These are phyloP conservation scores for Phaeophleospora eucalypticola DNA, from an alignment of 2,329 filamentous ascomycete species.

Conservation along the genomic window DNA sequence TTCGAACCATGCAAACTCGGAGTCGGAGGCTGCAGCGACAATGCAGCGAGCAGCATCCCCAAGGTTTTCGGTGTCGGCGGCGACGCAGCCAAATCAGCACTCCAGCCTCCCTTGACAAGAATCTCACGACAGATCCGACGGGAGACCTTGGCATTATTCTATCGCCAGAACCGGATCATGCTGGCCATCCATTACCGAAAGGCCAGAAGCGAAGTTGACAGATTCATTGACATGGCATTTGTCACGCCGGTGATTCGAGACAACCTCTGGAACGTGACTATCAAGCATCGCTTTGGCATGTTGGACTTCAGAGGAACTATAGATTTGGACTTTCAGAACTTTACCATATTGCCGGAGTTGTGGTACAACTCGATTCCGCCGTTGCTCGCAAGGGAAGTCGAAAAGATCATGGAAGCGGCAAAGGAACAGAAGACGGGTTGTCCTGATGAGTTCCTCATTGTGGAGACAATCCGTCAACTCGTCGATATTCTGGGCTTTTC, in stretches of 20 bases:
- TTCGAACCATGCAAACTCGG: conserved; percentile 2
- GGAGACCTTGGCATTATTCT: conserved; percentile 14
- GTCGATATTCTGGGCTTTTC: conserved; percentile 10
- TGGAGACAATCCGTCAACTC: conserved; percentile 10
- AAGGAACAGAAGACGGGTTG: not conserved
- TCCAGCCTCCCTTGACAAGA: conserved; percentile 11
- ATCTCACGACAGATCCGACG: conserved; percentile 10
- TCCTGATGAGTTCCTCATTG: conserved; percentile 4
- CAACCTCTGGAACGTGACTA: conserved; percentile 10
- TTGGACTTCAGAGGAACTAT: conserved; percentile 14
- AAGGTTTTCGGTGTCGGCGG: conserved; percentile 6
- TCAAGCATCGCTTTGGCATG: conserved; percentile 15
- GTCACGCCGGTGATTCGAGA: conserved; percentile 2
- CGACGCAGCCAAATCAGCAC: conserved; percentile 1
- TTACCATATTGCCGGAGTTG: conserved; percentile 9
- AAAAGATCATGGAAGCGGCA: conserved; percentile 7
- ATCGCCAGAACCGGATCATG: conserved; percentile 11
- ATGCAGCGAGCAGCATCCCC: conserved; percentile 1
- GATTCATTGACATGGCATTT: conserved; percentile 6
- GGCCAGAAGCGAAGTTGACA: conserved; percentile 8
- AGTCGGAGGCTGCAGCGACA: conserved; percentile 10
- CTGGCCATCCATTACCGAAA: conserved; percentile 13
- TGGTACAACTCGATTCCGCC: conserved; percentile 15
- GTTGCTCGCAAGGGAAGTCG: conserved; percentile 9
- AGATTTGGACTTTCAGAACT: conserved; percentile 11